These are phyloP conservation scores for Fusarium nodosum DNA, from an alignment of 2,329 filamentous ascomycete species.

Conservation along the genomic window DNA sequence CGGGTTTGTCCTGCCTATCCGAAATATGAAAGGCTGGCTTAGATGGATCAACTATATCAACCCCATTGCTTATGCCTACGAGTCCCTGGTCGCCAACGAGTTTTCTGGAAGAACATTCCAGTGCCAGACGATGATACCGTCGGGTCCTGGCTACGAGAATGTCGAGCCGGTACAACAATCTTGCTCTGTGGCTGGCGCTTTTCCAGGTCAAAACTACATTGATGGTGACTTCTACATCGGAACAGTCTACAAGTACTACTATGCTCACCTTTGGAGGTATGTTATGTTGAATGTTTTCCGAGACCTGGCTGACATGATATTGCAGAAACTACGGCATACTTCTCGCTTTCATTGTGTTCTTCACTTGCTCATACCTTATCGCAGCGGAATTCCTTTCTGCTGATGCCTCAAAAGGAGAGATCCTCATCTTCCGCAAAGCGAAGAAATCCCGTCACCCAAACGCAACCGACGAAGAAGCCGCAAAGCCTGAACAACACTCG, in stretches of 20 bases:
- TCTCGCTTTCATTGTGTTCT: slow-evolving; percentile 34
- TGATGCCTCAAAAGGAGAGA: slow-evolving; percentile 35
- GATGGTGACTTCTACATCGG: slow-evolving; percentile 37
- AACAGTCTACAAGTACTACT: slow-evolving; percentile 60
- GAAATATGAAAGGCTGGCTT: slow-evolving; percentile 64
- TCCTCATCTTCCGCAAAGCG: slow-evolving; percentile 64
- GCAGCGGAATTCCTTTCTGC: slow-evolving; percentile 21
- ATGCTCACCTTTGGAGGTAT: slow-evolving; percentile 66
- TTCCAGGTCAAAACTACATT: slow-evolving; percentile 16
- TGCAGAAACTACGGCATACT: slow-evolving; percentile 36
- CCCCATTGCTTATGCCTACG: slow-evolving; percentile 74
- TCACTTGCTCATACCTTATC: slow-evolving; percentile 29
- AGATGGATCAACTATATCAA: slow-evolving; percentile 77
- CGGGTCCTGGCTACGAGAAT: slow-evolving; percentile 30
- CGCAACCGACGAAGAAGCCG: background rate
- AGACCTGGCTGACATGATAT: too few species aligned
- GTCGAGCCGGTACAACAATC: slow-evolving; percentile 1
- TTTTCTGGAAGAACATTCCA: slow-evolving; percentile 62
- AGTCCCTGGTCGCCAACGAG: slow-evolving; percentile 74
- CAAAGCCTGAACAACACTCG: background rate
- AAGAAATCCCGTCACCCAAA: slow-evolving; percentile 52
- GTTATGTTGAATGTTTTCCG: background rate
- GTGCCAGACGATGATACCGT: slow-evolving; percentile 57
- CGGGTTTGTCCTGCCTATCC: slow-evolving; percentile 59
- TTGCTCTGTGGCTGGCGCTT: slow-evolving; percentile 32